phyloP scores from a whole-genome alignment of 148 eudicot genomes.

The Silene conica region DNA sequence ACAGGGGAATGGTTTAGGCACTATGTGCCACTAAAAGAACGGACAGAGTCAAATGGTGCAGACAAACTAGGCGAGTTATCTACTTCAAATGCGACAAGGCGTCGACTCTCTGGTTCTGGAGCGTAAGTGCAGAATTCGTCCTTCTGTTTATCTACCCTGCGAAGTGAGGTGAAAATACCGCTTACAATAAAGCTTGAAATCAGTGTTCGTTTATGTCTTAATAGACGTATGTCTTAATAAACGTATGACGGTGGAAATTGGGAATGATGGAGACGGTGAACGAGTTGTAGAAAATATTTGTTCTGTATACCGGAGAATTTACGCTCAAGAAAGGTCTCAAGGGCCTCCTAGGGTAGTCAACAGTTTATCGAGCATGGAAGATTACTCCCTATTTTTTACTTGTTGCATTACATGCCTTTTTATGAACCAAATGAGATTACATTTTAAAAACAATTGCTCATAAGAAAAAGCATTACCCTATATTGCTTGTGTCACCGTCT shows the following conservation, averaged over 20 bases:
- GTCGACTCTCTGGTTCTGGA: slow-evolving; percentile 74
- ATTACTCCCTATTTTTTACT: no score
- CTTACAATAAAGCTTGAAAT: neutral
- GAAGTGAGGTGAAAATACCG: neutral
- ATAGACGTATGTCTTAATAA: slow-evolving; percentile 1
- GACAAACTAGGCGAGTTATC: slow-evolving; percentile 78
- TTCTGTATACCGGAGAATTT: neutral
- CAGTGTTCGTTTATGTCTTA: neutral
- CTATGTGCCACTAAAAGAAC: slow-evolving; percentile 58
- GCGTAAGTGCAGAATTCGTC: slow-evolving; percentile 22
- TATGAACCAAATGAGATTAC: no score
- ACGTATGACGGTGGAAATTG: neutral
- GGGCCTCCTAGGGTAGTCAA: neutral
- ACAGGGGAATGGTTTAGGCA: slow-evolving; percentile 78
- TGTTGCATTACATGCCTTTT: no score
- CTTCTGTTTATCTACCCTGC: neutral
- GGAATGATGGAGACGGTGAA: neutral
- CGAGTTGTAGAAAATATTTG: neutral
- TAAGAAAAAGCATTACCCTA: no score
- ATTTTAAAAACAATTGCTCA: no score
- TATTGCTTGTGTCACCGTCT: no score
- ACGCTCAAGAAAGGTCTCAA: neutral
- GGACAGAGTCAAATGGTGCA: slow-evolving; percentile 31
- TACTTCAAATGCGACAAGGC: slow-evolving; percentile 82
- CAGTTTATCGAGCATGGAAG: no score